Percentiles rank a stretch among this genome's conserved stretches.
Conservation (phyloP, 495 filamentous ascomycete genomes). For the Cenococcum geophilum region DNA sequence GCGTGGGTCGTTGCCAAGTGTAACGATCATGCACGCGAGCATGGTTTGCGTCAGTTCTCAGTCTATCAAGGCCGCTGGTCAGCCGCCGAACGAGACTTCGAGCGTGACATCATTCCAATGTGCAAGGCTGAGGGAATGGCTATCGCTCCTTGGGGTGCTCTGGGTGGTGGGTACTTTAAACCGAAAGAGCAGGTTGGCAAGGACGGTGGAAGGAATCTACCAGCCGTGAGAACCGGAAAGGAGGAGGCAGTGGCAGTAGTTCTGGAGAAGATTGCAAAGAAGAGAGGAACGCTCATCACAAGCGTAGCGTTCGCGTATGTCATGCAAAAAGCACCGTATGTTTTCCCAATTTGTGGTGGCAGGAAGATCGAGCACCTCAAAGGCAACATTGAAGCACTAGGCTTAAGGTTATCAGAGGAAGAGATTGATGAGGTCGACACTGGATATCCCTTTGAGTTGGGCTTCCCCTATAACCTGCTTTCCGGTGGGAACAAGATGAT, state of each 20-base stretch:
- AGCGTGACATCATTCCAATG: slow-evolving; percentile 36
- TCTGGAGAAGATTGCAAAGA: slow-evolving; percentile 54
- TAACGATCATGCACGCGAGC: slow-evolving; percentile 54
- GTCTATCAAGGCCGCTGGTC: slow-evolving; percentile 33
- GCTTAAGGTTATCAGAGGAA: slow-evolving; percentile 49
- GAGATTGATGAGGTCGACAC: slow-evolving; percentile 62
- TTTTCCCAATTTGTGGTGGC: slow-evolving; percentile 69
- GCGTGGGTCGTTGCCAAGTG: slow-evolving; percentile 58
- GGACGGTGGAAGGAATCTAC: slow-evolving; percentile 42
- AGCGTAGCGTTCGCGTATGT: slow-evolving; percentile 67
- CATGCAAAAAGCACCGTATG: slow-evolving; percentile 64
- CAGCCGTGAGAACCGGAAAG: slow-evolving; percentile 13
- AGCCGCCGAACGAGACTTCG: slow-evolving; percentile 27
- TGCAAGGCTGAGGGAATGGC: slow-evolving; percentile 27
- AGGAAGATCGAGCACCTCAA: slow-evolving; percentile 61
- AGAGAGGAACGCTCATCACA: slow-evolving; percentile 44
- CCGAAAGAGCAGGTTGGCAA: slow-evolving; percentile 23
- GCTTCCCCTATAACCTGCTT: slow-evolving; percentile 55
- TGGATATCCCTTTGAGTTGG: slow-evolving; percentile 39
- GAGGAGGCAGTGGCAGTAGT: slow-evolving; percentile 43
- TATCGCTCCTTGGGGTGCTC: slow-evolving; percentile 29
- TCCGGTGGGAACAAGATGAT: slow-evolving; percentile 39
- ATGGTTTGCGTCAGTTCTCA: slow-evolving; percentile 34
- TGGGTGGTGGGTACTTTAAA: slow-evolving; percentile 28
- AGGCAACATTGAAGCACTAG: slow-evolving; percentile 61